Base-by-base conservation (phyloP, 345 rosid genomes). In the Linum lewisii region DNA sequence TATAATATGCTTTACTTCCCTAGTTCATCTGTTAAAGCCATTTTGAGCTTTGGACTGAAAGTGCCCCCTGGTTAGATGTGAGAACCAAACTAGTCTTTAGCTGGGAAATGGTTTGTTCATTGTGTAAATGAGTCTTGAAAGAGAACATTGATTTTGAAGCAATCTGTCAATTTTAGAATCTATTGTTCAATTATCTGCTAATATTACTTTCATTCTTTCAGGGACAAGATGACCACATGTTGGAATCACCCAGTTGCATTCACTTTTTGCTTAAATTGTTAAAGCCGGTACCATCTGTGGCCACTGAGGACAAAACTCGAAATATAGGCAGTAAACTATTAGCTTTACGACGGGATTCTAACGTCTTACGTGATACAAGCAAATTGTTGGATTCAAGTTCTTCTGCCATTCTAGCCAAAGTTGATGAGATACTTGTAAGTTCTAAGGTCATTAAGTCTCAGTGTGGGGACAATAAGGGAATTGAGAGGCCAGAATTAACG, bases 221-320 rank as follows among this genome's bases (percentile, higher is more conserved):
- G 99, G 89, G 83, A 63, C 94, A 82, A 75, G 97, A 86, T 69
- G 88, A 85, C 54, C 81, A 81, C 57, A 77, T 85, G 60, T 71
- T 89, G 77, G 95, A 93, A 67, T 84, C 91, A 55, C 76, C 83
- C 38, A 63, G 73, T 49, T 68, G 76, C 80, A 73, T 92, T 67
- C 66, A 25, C 52, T 86, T 92, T 78, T 78, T 88, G 65, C 79
- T 84, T 18, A 86, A 78, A 76, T 58, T 88, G 75, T 74, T 92
- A 79, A 88, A 83, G 71, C 97, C 97, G 44, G 74, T 82, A 36
- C 50, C 61, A 51, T 72, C 84, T 19, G 59, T 76, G 50, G 59
- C 66, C 60, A 65, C 74, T 38, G 78, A 78, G 59, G 83, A 64
- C 60, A 92, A 81, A 73, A 49, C 67, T 23, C 79, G 66, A 60